Base-by-base conservation (phyloP, 2,329 filamentous ascomycete species). In the Pseudopyricularia cyperi region DNA sequence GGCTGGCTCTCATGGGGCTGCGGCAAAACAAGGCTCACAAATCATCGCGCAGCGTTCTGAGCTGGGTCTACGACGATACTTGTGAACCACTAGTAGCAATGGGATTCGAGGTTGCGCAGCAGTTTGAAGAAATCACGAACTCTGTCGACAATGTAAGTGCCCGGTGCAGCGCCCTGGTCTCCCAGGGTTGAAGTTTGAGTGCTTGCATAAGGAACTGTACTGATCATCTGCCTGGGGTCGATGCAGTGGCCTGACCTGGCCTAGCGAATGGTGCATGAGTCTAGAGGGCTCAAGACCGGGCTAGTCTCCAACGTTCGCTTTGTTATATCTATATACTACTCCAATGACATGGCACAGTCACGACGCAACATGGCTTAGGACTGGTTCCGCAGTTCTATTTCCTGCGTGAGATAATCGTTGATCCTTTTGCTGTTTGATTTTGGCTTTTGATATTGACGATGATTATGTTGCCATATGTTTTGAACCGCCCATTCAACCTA, bases 21-120 rank as follows among this genome's bases (percentile, higher is more conserved):
- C 79, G 86, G 53, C 88, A 93, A 67, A 86, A 89, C 65, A 91
- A 90, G 66, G 79, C 79, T 58, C 80, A 90, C 62, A 87, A 85
- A 55, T 82, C 85, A 50, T 77, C 78, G 57, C 82, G 82, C 54
- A 86, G 84, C 51, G 71, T 94, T 47, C 67, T 95, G 53, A 88
- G 89, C 64, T 90, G 87, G 79, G 88, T 93, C 69, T 65, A 70
- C 55, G 86, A 89, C 61, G 84, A 85, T 51, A 79, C 81, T 48
- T 80, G 81, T 56, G 87, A 93, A 64, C 80, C 83, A 34, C 70
- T 94, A 54, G 74, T 82, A 52, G 80, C 80, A 0, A 88, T 94
- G 84, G 88, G 88, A 1, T 94, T 94, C 62, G 80, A 81, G 56
- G 77, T 87, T 46, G 69, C 89, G 56, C 85, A 91, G 66, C 83